Base-by-base conservation (phyloP, 352 stramenopile species). In the Thalassiosira livingstoniorum region DNA sequence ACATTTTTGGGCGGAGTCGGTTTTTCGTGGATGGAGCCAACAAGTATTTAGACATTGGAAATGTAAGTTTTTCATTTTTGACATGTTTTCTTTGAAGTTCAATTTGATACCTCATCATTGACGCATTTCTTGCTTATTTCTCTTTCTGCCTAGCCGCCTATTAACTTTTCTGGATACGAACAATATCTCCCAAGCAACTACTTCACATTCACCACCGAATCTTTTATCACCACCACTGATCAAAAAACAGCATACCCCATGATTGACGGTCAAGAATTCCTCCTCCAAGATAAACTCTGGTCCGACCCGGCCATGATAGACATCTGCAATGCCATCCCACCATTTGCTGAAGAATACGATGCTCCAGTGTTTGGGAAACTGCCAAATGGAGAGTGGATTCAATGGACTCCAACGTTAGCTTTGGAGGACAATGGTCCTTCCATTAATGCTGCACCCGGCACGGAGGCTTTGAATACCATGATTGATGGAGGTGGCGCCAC, bases 361-460 rank as follows among this genome's bases (percentile, higher is more conserved):
- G 62, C 63, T 29, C 85, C 85, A n/a, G 65, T 90, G 29, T 85
- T 88, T 83, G 85, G 77, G n/a, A 47, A 60, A 1, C 15, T 87
- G 13, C 62, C 75, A 25, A 54, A 54, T 37, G 80, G 74, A 29
- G 54, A 62, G 57, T 90, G 80, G 78, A 35, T 90, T 25, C 60
- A 79, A 57, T 90, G 80, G 79, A 58, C 11, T n/a, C 47, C 47
- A 27, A 58, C 11, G 11, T 29, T 58, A 11, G 21, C 27, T 11
- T n/a, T 90, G 7, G 80, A 88, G 68, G 18, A 79, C 29, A 90
- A 90, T 69, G 78, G 78, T 23, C 79, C 83, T 51, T 78, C 63
- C 32, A 84, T 85, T 29, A 86, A 89, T 80, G 47, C 65, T 60
- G 51, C 32, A 21, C 32, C 27, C 21, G 58, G 61, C 27, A 55